These are phyloP conservation scores for Colletotrichum lupini DNA, from an alignment of 2,329 filamentous ascomycete species.

Conservation along the genomic window DNA sequence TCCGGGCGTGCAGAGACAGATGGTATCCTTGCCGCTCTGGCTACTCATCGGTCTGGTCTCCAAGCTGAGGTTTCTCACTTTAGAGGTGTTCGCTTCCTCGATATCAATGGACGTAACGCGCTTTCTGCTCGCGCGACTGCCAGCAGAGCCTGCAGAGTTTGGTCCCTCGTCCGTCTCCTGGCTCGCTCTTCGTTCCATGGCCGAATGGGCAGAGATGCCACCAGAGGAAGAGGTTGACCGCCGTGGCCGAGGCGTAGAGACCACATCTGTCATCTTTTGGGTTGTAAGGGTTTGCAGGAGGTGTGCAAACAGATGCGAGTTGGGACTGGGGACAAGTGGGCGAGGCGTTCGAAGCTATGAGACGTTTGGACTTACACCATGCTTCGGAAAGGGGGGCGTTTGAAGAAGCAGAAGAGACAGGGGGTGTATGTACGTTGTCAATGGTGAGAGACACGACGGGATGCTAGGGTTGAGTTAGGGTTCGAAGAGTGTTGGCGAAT, in stretches of 20 bases:
- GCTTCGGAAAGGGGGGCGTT: constrained; percentile 25
- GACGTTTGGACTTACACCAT: constrained; percentile 36
- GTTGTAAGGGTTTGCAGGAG: background rate
- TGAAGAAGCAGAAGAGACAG: constrained; percentile 17
- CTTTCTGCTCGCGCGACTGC: constrained; percentile 47
- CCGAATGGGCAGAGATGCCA: constrained; percentile 31
- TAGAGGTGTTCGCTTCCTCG: constrained; percentile 54
- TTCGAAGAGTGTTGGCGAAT: constrained; percentile 1
- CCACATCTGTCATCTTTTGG: constrained; percentile 35
- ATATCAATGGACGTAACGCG: constrained; percentile 58
- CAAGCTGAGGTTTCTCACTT: constrained; percentile 47
- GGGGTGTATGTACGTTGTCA: constrained; percentile 20
- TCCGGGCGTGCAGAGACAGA: constrained; percentile 67
- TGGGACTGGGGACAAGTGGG: constrained; percentile 24
- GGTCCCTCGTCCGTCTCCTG: constrained; percentile 30
- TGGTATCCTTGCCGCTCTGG: constrained; percentile 49
- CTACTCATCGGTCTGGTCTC: constrained; percentile 46
- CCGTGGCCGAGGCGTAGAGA: constrained; percentile 31
- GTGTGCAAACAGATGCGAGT: constrained; percentile 33
- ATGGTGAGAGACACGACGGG: constrained; percentile 27
- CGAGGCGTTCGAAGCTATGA: constrained; percentile 22
- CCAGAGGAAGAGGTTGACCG: constrained; percentile 37
- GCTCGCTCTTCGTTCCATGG: constrained; percentile 37
- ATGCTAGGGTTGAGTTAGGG: constrained; percentile 8
- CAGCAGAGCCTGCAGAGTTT: constrained; percentile 26